A percentile compares a stretch with the other conserved stretches of the same genome.
phyloP scores from a whole-genome alignment of 805 yeast genomes.

The Starmerella sp. region DNA sequence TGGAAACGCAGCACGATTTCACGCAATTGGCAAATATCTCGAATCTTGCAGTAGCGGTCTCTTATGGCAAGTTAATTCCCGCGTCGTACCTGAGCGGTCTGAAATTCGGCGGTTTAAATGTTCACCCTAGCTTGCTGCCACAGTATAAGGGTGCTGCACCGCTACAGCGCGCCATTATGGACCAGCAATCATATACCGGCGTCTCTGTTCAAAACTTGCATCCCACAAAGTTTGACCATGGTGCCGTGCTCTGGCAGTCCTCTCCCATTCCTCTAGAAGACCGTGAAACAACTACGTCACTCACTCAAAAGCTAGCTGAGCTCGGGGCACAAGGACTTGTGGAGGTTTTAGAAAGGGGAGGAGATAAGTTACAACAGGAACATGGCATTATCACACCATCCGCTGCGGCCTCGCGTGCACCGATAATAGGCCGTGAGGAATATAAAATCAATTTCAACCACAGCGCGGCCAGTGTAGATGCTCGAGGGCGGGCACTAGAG shows the following conservation, averaged over 20 bases:
- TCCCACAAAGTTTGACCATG: constrained; percentile 75
- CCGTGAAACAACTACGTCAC: constrained; percentile 36
- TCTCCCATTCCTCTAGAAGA: constrained; percentile 32
- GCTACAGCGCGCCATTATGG: constrained; percentile 62
- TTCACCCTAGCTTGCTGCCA: constrained; percentile 88
- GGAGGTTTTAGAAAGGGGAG: constrained; percentile 32
- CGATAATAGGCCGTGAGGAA: constrained; percentile 8
- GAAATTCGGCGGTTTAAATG: constrained; percentile 64
- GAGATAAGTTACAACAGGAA: not conserved
- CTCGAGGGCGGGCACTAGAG: constrained; percentile 20
- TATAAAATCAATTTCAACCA: constrained; percentile 9
- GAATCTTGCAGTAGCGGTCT: constrained; percentile 76
- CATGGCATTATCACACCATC: not conserved
- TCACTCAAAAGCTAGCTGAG: constrained; percentile 43
- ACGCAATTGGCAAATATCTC: not conserved
- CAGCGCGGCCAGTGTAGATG: constrained; percentile 8
- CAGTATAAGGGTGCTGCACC: constrained; percentile 80
- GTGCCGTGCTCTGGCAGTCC: constrained; percentile 55
- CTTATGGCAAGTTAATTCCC: constrained; percentile 80
- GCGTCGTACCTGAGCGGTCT: constrained; percentile 38
- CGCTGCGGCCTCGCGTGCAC: constrained; percentile 14
- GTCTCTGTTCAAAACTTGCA: constrained; percentile 84
- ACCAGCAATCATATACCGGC: constrained; percentile 56
- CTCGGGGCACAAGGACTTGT: constrained; percentile 52
- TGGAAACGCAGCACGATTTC: constrained; percentile 17